These are phyloP conservation scores for Lentinula edodes DNA, from an alignment of 768 basidiomycete genomes.

Conservation along the genomic window DNA sequence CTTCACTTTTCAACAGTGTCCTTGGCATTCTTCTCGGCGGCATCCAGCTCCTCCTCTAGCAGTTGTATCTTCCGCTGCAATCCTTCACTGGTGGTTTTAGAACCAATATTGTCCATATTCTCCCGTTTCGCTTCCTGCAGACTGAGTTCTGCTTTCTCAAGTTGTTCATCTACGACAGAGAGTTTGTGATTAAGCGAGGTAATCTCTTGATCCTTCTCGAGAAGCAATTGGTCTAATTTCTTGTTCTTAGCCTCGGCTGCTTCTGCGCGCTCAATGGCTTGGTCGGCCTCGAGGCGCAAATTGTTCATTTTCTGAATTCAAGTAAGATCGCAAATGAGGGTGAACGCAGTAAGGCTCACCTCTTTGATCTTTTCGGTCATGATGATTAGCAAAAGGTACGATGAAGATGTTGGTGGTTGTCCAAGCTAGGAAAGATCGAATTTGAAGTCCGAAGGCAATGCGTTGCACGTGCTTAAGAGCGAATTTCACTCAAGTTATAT, in stretches of 20 bases:
- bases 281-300: conserved; percentile 84
- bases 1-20: conserved; percentile 94
- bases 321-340: not conserved
- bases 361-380: conserved; percentile 52
- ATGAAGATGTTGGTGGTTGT: not conserved
- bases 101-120: conserved; percentile 62
- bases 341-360: conserved; percentile 19
- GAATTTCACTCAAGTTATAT: not conserved
- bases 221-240: conserved; percentile 61
- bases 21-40: conserved; percentile 93
- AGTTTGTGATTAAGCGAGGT: conserved; percentile 73
- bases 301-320: conserved; percentile 59
- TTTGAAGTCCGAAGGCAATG: not conserved
- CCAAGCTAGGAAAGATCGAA: not conserved
- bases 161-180: conserved; percentile 53
- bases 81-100: conserved; percentile 67
- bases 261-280: conserved; percentile 78
- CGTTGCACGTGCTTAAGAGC: not conserved
- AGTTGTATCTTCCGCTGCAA: conserved; percentile 82
- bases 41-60: conserved; percentile 93
- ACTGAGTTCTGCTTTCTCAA: conserved; percentile 66
- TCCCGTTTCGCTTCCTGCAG: conserved; percentile 60
- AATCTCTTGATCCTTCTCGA: conserved; percentile 84
- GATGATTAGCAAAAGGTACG: not conserved
- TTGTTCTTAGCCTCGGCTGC: conserved; percentile 82